Percentiles rank a stretch among this genome's conserved stretches.
phyloP scores from a whole-genome alignment of 768 basidiomycete genomes.

The Boletus barrowsii region DNA sequence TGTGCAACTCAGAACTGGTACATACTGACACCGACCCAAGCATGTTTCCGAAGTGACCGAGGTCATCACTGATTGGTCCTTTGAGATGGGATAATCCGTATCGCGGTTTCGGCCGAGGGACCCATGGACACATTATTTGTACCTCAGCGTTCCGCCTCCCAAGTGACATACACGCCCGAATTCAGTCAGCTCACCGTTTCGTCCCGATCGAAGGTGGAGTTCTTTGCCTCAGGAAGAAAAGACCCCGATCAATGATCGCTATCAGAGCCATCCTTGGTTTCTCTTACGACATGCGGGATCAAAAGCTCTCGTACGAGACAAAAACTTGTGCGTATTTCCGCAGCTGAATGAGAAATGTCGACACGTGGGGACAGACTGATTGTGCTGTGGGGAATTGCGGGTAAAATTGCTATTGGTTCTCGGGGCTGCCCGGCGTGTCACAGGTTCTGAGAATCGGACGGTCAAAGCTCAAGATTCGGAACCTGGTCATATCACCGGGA shows the following conservation, averaged over 20 bases:
- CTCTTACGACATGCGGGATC: neutral
- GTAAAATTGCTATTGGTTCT: constrained; percentile 14
- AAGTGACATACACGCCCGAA: neutral
- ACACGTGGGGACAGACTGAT: neutral
- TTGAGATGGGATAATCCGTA: neutral
- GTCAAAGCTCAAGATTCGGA: neutral
- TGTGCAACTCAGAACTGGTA: too few relatives aligned
- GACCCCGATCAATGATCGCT: too few relatives aligned
- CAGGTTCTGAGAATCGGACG: neutral
- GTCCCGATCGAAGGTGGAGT: neutral
- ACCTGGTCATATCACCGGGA: too few relatives aligned
- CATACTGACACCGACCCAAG: neutral
- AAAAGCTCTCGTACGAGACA: neutral
- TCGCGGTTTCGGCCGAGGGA: constrained; percentile 10
- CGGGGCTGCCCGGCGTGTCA: constrained; percentile 3
- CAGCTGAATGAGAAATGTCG: neutral
- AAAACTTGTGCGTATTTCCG: neutral
- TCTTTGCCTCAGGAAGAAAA: neutral
- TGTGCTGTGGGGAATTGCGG: neutral
- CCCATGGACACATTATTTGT: too few relatives aligned
- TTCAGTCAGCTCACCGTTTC: neutral
- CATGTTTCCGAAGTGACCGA: constrained; percentile 12
- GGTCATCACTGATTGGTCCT: neutral
- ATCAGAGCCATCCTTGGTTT: too few relatives aligned
- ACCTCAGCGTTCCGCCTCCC: too few relatives aligned